A percentile compares a stretch with the other conserved stretches of the same genome.
Evolutionary conservation across 2,329 filamentous ascomycete species (phyloP).

Genomic region (Pseudogymnoascus destructans): DNA sequence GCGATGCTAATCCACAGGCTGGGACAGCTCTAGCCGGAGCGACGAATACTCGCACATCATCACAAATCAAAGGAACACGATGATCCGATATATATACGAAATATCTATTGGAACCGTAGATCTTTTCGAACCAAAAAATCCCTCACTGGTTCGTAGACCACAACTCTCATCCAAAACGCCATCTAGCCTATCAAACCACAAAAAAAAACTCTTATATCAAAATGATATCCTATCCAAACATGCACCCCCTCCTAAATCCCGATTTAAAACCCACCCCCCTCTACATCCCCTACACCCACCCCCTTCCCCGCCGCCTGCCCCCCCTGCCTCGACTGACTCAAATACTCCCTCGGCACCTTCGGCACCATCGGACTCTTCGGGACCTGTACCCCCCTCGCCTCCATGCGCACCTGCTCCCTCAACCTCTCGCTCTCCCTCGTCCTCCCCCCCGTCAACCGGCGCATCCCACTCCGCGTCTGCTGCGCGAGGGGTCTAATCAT

Average conservation of each 20-base stretch:
- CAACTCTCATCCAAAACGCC: background rate
- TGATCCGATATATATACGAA: background rate
- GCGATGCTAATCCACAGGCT: too few species aligned
- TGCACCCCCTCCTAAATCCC: background rate
- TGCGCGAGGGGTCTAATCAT: slow-evolving; percentile 48
- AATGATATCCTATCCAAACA: background rate
- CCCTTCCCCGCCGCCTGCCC: background rate
- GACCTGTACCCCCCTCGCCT: slow-evolving; percentile 22
- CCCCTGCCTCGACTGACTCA: slow-evolving; percentile 9
- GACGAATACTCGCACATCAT: too few species aligned
- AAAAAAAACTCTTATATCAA: background rate
- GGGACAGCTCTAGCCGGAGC: too few species aligned
- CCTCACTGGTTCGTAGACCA: background rate
- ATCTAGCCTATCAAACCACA: background rate
- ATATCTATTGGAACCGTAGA: background rate
- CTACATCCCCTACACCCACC: background rate
- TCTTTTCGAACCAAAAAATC: background rate
- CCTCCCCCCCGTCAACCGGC: slow-evolving; percentile 46
- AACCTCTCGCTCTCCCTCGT: slow-evolving; percentile 23
- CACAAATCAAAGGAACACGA: too few species aligned
- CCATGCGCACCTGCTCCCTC: slow-evolving; percentile 22
- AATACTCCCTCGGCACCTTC: slow-evolving; percentile 24
- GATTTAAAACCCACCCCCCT: background rate
- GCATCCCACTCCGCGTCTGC: slow-evolving; percentile 44
- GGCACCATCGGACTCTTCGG: slow-evolving; percentile 25